Conservation (phyloP, 441 rosid genomes). For the Metrosideros polymorpha region DNA sequence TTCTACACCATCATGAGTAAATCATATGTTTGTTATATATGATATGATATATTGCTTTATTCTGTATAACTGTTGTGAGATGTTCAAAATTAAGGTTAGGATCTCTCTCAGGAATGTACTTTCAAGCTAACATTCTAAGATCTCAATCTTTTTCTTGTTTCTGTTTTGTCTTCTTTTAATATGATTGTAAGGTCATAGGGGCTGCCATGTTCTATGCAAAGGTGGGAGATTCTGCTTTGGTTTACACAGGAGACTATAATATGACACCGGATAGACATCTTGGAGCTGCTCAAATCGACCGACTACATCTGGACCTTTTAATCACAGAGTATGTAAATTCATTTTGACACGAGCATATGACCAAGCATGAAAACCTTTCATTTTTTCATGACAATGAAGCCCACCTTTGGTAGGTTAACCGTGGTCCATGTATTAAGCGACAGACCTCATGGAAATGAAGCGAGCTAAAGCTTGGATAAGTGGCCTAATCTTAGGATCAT, state of each 20-base stretch:
- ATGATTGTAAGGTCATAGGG: slow-evolving; percentile 66
- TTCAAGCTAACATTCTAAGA: background rate
- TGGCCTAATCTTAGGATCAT: background rate
- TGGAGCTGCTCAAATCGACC: slow-evolving; percentile 93
- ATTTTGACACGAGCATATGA: background rate
- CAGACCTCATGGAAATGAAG: background rate
- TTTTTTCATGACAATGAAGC: background rate
- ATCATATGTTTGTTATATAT: background rate
- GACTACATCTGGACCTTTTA: slow-evolving; percentile 73
- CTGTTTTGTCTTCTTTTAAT: slow-evolving; percentile 1
- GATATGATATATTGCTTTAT: background rate
- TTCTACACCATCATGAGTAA: background rate
- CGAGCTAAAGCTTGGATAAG: background rate
- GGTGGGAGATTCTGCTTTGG: slow-evolving; percentile 80
- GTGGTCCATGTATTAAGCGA: background rate
- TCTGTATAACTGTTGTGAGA: background rate
- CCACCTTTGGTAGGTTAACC: background rate
- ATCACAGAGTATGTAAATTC: slow-evolving; percentile 71
- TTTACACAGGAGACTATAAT: slow-evolving; percentile 97
- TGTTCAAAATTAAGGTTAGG: background rate
- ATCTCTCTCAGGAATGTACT: background rate
- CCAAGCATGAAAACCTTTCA: background rate
- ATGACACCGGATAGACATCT: slow-evolving; percentile 99
- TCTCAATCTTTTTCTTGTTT: background rate
- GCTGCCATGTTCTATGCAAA: slow-evolving; percentile 98